These are phyloP conservation scores for Pterulicium gracile DNA, from an alignment of 1,284 basidiomycete genomes.

Conservation along the genomic window DNA sequence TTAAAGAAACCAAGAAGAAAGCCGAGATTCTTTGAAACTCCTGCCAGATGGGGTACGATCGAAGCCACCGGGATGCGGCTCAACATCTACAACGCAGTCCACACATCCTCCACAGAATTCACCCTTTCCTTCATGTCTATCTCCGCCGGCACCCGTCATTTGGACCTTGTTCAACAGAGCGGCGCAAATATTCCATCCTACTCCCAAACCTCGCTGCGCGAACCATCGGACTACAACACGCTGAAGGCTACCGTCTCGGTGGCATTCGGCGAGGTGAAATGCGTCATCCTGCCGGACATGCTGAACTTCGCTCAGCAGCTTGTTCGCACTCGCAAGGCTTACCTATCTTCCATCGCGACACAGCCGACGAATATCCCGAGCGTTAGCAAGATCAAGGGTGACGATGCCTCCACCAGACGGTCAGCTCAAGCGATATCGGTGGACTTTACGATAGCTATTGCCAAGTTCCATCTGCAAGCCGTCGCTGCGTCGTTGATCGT, in stretches of 20 bases:
- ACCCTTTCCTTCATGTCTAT: constrained; percentile 11
- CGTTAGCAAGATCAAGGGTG: constrained; percentile 8
- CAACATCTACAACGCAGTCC: constrained; percentile 4
- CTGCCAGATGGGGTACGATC: constrained; percentile 4
- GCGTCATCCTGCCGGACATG: constrained; percentile 47
- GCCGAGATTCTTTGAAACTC: background rate
- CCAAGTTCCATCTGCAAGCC: constrained; percentile 39
- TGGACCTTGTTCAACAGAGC: constrained; percentile 23
- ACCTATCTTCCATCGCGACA: constrained; percentile 7
- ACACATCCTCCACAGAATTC: constrained; percentile 1
- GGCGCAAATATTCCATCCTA: constrained; percentile 18
- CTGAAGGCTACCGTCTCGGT: constrained; percentile 29
- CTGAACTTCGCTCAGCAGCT: constrained; percentile 51
- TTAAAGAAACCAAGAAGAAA: background rate
- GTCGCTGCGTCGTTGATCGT: constrained; percentile 38
- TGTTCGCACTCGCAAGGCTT: constrained; percentile 36
- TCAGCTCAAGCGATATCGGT: constrained; percentile 7
- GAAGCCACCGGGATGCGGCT: constrained; percentile 3
- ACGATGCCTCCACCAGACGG: background rate
- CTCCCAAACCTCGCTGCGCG: constrained; percentile 32
- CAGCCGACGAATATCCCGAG: constrained; percentile 7
- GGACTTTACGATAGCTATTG: constrained; percentile 24
- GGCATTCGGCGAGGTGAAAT: constrained; percentile 30
- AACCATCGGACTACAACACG: constrained; percentile 20
- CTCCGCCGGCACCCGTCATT: constrained; percentile 16